Evolutionary conservation across 1,139 yeast genomes (phyloP).

Genomic region (Saccharomyces hybrid): DNA sequence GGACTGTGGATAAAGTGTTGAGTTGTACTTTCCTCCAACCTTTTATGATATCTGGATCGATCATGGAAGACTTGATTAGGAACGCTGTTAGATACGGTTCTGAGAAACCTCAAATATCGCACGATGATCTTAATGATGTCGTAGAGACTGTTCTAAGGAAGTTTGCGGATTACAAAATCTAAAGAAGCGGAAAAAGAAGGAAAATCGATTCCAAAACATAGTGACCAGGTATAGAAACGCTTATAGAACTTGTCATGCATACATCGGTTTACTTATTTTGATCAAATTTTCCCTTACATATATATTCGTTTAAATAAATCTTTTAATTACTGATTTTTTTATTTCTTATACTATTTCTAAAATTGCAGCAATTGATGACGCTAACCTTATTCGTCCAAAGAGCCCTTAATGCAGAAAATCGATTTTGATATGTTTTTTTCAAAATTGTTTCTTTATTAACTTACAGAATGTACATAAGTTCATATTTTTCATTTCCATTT

Average conservation of each 20-base stretch:
- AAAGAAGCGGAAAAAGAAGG: background rate
- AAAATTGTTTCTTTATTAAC: background rate
- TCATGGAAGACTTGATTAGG: conserved; percentile 63
- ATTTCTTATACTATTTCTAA: background rate
- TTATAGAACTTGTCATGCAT: background rate
- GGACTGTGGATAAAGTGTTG: conserved; percentile 58
- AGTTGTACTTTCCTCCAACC: conserved; percentile 62
- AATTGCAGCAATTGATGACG: background rate
- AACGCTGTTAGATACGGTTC: conserved; percentile 69
- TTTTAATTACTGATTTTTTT: background rate
- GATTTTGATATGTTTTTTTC: background rate
- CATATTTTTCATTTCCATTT: conserved; percentile 2
- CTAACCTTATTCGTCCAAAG: background rate
- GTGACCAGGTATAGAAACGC: no score
- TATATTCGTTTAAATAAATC: background rate
- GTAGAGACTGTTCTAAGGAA: conserved; percentile 48
- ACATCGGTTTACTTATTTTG: background rate
- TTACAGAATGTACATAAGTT: background rate
- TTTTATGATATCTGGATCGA: conserved; percentile 57
- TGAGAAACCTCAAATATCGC: conserved; percentile 36
- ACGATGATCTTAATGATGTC: conserved; percentile 39
- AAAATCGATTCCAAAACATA: background rate
- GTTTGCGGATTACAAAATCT: conserved; percentile 11
- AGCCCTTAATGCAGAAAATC: background rate
- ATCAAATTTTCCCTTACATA: background rate